These are phyloP conservation scores for Leishmania mexicana DNA, from an alignment of 208 protist species.

Conservation along the genomic window DNA sequence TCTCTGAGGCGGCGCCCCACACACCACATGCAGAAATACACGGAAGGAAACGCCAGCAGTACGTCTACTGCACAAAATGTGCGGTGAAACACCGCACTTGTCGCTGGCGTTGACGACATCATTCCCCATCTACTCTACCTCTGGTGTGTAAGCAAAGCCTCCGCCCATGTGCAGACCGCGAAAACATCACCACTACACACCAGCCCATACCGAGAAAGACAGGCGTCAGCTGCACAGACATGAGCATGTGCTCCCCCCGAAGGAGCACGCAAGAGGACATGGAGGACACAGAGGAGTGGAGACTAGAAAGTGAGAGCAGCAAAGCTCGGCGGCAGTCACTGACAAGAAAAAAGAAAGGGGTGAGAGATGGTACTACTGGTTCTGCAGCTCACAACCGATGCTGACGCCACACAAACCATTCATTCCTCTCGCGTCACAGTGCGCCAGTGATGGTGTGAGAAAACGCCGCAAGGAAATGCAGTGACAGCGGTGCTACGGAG, in stretches of 20 bases:
- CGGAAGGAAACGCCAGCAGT: background rate
- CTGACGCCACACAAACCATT: background rate
- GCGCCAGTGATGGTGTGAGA: background rate
- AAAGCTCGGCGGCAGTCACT: background rate
- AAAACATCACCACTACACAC: background rate
- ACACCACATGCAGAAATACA: slow-evolving; percentile 4
- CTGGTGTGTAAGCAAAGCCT: background rate
- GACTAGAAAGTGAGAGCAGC: background rate
- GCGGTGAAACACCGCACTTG: background rate
- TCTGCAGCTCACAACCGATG: background rate
- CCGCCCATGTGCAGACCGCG: background rate
- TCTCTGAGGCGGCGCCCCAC: background rate
- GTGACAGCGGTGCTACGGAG: background rate
- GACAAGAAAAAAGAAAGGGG: background rate
- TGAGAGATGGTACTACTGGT: background rate
- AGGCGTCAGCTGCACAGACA: background rate
- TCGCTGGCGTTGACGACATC: background rate
- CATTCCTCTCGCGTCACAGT: background rate
- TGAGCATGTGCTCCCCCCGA: background rate
- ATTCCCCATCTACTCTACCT: background rate
- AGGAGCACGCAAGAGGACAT: background rate
- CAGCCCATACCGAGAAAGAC: background rate
- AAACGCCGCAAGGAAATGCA: background rate
- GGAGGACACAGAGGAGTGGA: background rate
- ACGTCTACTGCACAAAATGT: background rate